These are phyloP conservation scores for Suillus subalutaceus DNA, from an alignment of 768 basidiomycete species.

Conservation along the genomic window DNA sequence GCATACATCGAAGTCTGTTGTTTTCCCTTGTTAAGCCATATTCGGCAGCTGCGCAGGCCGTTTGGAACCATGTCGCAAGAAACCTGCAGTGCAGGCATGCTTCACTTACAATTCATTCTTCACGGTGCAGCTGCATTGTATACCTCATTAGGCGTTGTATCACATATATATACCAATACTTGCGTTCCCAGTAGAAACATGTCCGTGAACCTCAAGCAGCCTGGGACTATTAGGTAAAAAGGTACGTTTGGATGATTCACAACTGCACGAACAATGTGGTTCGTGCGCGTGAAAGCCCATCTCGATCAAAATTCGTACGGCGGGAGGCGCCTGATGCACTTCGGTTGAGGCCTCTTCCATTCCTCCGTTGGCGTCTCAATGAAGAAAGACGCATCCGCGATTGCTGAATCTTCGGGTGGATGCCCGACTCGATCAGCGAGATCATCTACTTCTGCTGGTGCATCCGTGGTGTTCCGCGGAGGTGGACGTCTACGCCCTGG, in stretches of 20 bases:
- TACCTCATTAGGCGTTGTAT: slow-evolving; percentile 1
- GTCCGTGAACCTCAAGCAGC: background rate
- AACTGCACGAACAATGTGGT: background rate
- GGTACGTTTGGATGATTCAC: background rate
- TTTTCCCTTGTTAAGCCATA: background rate
- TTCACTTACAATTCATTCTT: background rate
- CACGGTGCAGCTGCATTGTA: background rate
- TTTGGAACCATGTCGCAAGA: background rate
- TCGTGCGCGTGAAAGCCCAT: background rate
- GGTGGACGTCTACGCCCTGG: background rate
- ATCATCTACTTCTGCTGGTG: background rate
- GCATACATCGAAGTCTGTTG: background rate
- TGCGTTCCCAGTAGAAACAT: background rate
- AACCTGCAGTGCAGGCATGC: slow-evolving; percentile 11
- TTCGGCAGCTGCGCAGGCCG: background rate
- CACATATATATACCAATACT: background rate
- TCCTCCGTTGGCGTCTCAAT: slow-evolving; percentile 10
- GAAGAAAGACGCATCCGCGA: background rate
- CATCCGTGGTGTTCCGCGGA: background rate
- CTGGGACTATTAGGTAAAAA: background rate
- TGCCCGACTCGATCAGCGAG: background rate
- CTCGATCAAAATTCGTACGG: slow-evolving; percentile 10
- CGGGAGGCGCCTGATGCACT: slow-evolving; percentile 18
- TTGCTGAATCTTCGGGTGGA: background rate
- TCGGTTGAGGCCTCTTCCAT: slow-evolving; percentile 27